Evolutionary conservation across 108 stramenopile species (phyloP).

Genomic region (Cyclotella choctawhatcheeana): DNA sequence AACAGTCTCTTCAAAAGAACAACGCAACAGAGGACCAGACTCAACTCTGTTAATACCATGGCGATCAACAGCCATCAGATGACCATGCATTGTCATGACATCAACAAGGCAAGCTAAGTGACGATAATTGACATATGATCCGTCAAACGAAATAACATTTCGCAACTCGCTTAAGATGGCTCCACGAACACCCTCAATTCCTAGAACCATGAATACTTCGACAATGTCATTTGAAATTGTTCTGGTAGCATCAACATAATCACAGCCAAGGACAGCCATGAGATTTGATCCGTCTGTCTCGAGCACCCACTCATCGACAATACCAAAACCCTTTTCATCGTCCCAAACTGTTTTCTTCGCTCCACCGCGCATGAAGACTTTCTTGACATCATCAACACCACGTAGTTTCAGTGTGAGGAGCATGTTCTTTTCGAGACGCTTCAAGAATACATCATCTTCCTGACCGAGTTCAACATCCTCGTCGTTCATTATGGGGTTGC

Average conservation of each 20-base stretch:
- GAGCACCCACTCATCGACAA: constrained; percentile 91
- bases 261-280: constrained; percentile 91
- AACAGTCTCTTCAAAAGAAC: constrained; percentile 99
- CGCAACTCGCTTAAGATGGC: constrained; percentile 85
- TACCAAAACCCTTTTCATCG: constrained; percentile 85
- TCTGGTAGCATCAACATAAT: constrained; percentile 92
- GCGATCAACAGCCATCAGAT: constrained; percentile 96
- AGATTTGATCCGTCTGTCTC: constrained; percentile 98
- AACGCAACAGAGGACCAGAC: constrained; percentile 93
- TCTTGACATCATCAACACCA: constrained; percentile 93
- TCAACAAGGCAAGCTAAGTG: constrained; percentile 97
- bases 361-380: constrained; percentile 94
- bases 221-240: constrained; percentile 96
- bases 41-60: constrained; percentile 99
- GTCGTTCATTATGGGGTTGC: constrained; percentile 63
- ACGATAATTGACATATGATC: constrained; percentile 98
- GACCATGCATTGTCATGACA: constrained; percentile 98
- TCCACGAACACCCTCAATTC: constrained; percentile 96
- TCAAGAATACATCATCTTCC: constrained; percentile 94
- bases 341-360: constrained; percentile 88
- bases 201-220: constrained; percentile 94
- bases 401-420: constrained; percentile 88
- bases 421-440: constrained; percentile 93
- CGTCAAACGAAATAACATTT: constrained; percentile 95
- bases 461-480: constrained; percentile 84